Evolutionary conservation across 768 basidiomycete genomes (phyloP).

Genomic region (Amanita thiersii): DNA sequence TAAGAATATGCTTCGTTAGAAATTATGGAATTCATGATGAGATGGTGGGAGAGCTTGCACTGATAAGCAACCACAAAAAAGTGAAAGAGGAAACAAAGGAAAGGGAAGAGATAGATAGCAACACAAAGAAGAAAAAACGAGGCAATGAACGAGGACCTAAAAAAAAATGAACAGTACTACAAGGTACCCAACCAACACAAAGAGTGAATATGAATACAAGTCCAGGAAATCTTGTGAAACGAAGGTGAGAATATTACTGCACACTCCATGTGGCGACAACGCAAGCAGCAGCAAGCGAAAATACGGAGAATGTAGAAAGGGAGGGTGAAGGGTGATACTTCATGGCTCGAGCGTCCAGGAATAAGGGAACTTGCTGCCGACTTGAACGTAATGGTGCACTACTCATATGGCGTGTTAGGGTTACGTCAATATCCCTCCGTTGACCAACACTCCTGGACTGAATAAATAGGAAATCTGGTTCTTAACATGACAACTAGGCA

Average conservation of each 20-base stretch:
- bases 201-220: slow-evolving; percentile 33
- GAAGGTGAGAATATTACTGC: slow-evolving; percentile 9
- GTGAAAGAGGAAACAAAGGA: too few relatives aligned
- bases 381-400: background rate
- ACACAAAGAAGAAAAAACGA: slow-evolving; percentile 19
- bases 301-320: background rate
- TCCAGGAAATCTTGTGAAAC: slow-evolving; percentile 18
- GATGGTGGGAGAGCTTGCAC: slow-evolving; percentile 1
- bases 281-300: slow-evolving; percentile 2
- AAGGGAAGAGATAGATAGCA: slow-evolving; percentile 26
- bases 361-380: background rate
- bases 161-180: slow-evolving; percentile 23
- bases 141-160: slow-evolving; percentile 19
- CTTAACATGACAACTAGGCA: slow-evolving; percentile 3
- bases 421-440: slow-evolving; percentile 4
- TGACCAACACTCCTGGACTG: slow-evolving; percentile 1
- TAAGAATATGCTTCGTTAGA: slow-evolving; percentile 8
- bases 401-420: background rate
- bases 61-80: slow-evolving; percentile 5
- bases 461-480: slow-evolving; percentile 8
- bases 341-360: background rate
- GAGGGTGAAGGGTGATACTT: background rate
- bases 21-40: background rate
- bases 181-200: slow-evolving; percentile 16
- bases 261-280: slow-evolving; percentile 4